Evolutionary conservation across 257 asterid genomes (phyloP).

Genomic region (Phtheirospermum japonicum): DNA sequence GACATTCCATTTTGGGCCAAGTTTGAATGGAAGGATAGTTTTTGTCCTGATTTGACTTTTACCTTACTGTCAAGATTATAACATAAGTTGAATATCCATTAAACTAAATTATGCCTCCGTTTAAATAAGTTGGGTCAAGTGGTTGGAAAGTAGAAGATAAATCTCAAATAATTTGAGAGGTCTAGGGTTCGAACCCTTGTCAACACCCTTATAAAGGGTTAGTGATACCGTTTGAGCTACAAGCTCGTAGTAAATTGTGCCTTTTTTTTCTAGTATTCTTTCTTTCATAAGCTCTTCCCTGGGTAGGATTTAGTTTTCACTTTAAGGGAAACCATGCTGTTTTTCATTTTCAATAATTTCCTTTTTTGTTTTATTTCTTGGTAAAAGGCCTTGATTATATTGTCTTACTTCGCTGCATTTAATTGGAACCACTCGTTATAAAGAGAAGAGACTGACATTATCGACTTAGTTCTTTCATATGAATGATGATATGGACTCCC

Average conservation of each 20-base stretch:
- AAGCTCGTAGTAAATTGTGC: no score
- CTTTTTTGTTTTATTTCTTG: constrained; percentile 4
- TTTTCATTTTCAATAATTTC: constrained; percentile 15
- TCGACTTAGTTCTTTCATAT: constrained; percentile 86
- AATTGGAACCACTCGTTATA: constrained; percentile 32
- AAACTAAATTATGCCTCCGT: not conserved
- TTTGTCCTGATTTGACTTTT: not conserved
- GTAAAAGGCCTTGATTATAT: constrained; percentile 3
- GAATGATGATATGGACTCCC: constrained; percentile 71
- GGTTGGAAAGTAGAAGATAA: no score
- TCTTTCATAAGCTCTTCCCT: not conserved
- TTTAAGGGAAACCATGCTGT: constrained; percentile 6
- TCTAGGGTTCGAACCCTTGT: no score
- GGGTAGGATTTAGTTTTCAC: constrained; percentile 3
- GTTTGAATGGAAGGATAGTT: not conserved
- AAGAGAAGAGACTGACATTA: constrained; percentile 50
- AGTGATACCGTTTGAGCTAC: no score
- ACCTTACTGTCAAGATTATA: no score
- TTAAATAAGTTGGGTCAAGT: no score
- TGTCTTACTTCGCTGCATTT: constrained; percentile 20
- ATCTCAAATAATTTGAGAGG: no score
- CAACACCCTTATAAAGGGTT: no score
- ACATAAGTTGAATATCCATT: not conserved
- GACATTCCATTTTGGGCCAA: not conserved
- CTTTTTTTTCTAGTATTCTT: not conserved